Conservation (phyloP, 352 stramenopile genomes). For the Blastocystis sp. region DNA sequence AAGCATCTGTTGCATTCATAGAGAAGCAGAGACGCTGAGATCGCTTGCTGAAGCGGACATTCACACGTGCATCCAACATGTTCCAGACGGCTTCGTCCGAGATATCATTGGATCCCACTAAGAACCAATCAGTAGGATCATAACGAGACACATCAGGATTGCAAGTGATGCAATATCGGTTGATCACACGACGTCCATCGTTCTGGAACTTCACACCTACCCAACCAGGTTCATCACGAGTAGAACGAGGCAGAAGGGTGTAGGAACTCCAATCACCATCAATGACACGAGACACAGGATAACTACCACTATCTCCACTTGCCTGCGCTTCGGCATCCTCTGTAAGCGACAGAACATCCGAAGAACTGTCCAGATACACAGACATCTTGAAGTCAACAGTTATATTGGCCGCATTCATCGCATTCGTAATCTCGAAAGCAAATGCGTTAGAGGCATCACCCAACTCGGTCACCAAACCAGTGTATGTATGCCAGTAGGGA, state of each 20-base stretch:
- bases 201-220: constrained; percentile 22
- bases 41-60: constrained; percentile 56
- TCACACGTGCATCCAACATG: constrained; percentile 26
- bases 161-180: constrained; percentile 47
- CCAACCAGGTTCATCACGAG: neutral
- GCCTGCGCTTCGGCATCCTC: constrained; percentile 23
- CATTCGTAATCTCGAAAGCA: constrained; percentile 52
- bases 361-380: constrained; percentile 25
- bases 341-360: neutral
- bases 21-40: constrained; percentile 53
- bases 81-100: neutral
- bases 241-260: constrained; percentile 10
- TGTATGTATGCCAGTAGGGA: constrained; percentile 57
- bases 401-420: neutral
- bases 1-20: neutral
- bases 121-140: constrained; percentile 30
- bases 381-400: constrained; percentile 51
- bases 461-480: neutral
- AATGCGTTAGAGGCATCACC: neutral
- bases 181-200: constrained; percentile 12
- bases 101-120: neutral
- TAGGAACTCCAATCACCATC: constrained; percentile 49
- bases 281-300: neutral
- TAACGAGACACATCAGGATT: constrained; percentile 53
- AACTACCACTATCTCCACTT: neutral